Evolutionary conservation across 345 rosid genomes (phyloP).

Genomic region (Psidium guajava): DNA sequence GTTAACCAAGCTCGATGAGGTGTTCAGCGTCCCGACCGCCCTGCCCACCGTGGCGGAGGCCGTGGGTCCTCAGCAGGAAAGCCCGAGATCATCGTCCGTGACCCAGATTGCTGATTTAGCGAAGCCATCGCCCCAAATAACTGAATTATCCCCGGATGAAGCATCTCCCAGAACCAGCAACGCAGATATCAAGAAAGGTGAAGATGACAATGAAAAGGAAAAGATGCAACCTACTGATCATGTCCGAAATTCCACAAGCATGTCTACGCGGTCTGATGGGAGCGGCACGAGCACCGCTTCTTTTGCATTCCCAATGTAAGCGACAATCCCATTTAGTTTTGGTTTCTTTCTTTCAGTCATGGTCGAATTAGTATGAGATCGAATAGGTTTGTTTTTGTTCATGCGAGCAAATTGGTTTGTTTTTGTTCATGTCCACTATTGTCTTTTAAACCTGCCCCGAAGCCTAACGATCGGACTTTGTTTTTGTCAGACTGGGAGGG

Average conservation of each 20-base stretch:
- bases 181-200: neutral
- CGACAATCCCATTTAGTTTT: neutral
- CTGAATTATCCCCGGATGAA: neutral
- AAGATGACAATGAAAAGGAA: slow-evolving; percentile 1
- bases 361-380: neutral
- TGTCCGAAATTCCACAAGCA: slow-evolving; percentile 10
- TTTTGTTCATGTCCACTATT: neutral
- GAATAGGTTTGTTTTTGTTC: no score
- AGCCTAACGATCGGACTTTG: neutral
- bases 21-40: slow-evolving; percentile 1
- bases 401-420: neutral
- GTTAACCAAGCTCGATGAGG: slow-evolving; percentile 42
- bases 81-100: neutral
- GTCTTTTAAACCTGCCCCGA: neutral
- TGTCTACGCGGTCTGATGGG: slow-evolving; percentile 22
- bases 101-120: neutral
- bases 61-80: neutral
- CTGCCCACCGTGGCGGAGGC: slow-evolving; percentile 17
- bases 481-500: neutral
- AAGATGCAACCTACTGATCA: slow-evolving; percentile 3
- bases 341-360: neutral
- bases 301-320: slow-evolving; percentile 73
- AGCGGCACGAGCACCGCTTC: slow-evolving; percentile 41
- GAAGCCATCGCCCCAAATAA: neutral
- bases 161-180: neutral